Percentiles rank a stretch among this genome's conserved stretches.
Conservation (phyloP, 139 green algal species). For the Chlamydomonas schloesseri region DNA sequence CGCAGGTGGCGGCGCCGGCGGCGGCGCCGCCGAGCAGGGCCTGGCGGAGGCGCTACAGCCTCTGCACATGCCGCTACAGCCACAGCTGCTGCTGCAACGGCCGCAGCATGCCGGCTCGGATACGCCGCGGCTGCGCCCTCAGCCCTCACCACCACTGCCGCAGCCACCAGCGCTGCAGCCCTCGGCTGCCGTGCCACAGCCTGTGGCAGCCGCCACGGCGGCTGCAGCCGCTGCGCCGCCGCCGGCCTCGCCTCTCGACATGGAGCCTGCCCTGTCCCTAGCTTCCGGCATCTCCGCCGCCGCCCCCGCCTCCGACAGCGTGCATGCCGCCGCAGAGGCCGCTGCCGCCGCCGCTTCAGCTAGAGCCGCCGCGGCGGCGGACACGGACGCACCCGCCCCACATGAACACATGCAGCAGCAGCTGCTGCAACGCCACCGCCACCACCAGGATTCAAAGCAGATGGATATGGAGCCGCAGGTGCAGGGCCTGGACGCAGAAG, state of each 20-base stretch:
- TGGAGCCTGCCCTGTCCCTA: constrained; percentile 28
- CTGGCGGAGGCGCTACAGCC: too few relatives aligned
- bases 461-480: background rate
- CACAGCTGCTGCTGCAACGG: background rate
- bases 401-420: too few relatives aligned
- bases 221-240: background rate
- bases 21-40: too few relatives aligned
- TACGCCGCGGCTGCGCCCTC: background rate
- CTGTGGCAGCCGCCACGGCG: background rate
- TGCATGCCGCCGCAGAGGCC: background rate
- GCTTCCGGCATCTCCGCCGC: constrained; percentile 12
- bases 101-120: background rate
- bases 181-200: background rate
- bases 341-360: background rate
- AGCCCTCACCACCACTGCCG: background rate
- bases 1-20: too few relatives aligned
- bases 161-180: background rate
- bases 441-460: too few relatives aligned
- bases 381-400: too few relatives aligned
- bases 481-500: background rate
- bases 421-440: background rate
- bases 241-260: background rate
- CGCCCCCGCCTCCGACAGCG: background rate
- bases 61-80: too few relatives aligned
- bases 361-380: background rate